A percentile compares a stretch with the other conserved stretches of the same genome.
phyloP scores from a whole-genome alignment of 2,329 filamentous ascomycete species.

The Dothideomycetidae sp. region DNA sequence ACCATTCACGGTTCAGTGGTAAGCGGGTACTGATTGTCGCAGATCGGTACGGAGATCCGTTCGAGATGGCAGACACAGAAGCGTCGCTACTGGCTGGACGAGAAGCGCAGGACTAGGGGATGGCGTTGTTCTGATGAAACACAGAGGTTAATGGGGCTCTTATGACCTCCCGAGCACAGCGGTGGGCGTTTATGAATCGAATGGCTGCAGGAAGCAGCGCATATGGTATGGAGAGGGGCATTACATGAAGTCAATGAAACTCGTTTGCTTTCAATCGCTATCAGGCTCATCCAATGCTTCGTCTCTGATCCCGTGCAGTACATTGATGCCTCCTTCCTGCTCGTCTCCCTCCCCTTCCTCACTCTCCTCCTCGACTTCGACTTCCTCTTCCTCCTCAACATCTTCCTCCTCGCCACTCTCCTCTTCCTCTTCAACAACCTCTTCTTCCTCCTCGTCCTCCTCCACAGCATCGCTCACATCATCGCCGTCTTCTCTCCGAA shows the following conservation, averaged over 20 bases:
- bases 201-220: not conserved
- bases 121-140: too few relatives aligned
- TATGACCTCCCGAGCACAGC: too few relatives aligned
- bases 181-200: not conserved
- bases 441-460: slow-evolving; percentile 29
- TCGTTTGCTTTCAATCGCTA: slow-evolving; percentile 16
- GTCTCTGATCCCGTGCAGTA: slow-evolving; percentile 38
- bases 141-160: too few relatives aligned
- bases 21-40: not conserved
- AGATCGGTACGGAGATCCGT: slow-evolving; percentile 24
- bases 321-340: slow-evolving; percentile 46
- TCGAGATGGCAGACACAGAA: slow-evolving; percentile 23
- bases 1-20: not conserved
- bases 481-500: slow-evolving; percentile 35
- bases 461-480: slow-evolving; percentile 31
- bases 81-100: slow-evolving; percentile 12
- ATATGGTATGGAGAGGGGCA: not conserved
- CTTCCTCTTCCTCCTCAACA: slow-evolving; percentile 16
- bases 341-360: slow-evolving; percentile 48
- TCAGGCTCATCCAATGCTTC: slow-evolving; percentile 22
- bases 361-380: slow-evolving; percentile 34
- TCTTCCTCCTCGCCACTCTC: slow-evolving; percentile 16
- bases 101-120: too few relatives aligned
- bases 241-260: not conserved
- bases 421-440: slow-evolving; percentile 42